Conservation (phyloP, 1,139 yeast species). For the Wickerhamiella pararugosa region DNA sequence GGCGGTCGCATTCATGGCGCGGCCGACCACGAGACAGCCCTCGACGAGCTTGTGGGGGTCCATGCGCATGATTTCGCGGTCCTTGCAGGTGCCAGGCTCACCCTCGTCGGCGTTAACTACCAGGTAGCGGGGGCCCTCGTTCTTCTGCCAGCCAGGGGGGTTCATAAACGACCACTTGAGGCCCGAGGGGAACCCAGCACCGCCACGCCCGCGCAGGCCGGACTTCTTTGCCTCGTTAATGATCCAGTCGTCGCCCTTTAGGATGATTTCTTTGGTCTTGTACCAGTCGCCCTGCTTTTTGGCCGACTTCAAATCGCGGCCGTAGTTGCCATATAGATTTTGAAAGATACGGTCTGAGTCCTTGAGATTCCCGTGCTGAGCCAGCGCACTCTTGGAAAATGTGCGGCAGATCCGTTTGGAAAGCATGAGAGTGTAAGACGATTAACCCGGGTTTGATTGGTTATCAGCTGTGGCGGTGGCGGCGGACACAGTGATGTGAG, state of each 20-base stretch:
- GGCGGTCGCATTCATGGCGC: constrained; percentile 88
- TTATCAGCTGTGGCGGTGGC: too few relatives aligned
- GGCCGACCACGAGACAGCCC: constrained; percentile 74
- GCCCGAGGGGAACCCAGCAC: constrained; percentile 87
- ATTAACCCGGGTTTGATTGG: too few relatives aligned
- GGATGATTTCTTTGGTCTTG: constrained; percentile 69
- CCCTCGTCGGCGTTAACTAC: constrained; percentile 90
- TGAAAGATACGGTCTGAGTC: constrained; percentile 81
- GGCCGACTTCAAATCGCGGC: constrained; percentile 59
- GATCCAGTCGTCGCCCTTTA: constrained; percentile 79
- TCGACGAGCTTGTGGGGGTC: constrained; percentile 84
- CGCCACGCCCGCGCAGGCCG: constrained; percentile 83
- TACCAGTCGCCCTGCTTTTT: constrained; percentile 80
- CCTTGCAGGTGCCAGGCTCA: constrained; percentile 88
- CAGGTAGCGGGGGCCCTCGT: constrained; percentile 68
- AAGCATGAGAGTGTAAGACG: constrained; percentile 1
- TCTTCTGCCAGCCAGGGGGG: constrained; percentile 90
- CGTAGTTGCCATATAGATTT: constrained; percentile 60
- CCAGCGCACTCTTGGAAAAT: constrained; percentile 3
- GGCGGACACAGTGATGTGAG: too few relatives aligned
- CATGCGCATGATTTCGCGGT: constrained; percentile 75
- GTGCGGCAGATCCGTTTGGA: constrained; percentile 3
- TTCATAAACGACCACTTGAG: constrained; percentile 87
- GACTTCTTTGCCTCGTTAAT: constrained; percentile 73
- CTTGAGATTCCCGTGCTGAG: constrained; percentile 60